Percentiles rank a stretch among this genome's conserved stretches.
These are phyloP conservation scores for Diutina pseudorugosa DNA, from an alignment of 1,139 yeast genomes.

Conservation along the genomic window DNA sequence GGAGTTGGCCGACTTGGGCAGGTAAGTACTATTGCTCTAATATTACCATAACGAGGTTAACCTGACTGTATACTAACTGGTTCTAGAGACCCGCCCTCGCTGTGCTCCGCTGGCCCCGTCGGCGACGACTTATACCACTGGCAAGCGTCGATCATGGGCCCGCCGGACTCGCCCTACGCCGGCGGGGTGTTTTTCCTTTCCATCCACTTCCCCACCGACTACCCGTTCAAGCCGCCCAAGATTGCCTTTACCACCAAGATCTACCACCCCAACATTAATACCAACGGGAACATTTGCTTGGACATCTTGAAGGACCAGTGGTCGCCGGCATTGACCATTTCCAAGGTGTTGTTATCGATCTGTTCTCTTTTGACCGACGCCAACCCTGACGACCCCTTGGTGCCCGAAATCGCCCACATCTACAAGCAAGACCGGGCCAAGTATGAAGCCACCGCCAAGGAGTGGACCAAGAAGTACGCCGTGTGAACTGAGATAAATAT, in stretches of 20 bases:
- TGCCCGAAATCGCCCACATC: constrained; percentile 94
- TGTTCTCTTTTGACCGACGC: constrained; percentile 93
- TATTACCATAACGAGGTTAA: not conserved
- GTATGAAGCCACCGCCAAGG: constrained; percentile 95
- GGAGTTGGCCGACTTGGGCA: constrained; percentile 88
- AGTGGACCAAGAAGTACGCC: constrained; percentile 98
- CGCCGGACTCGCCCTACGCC: constrained; percentile 86
- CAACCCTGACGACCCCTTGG: constrained; percentile 97
- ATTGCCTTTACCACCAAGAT: constrained; percentile 83
- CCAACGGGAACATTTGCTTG: constrained; percentile 78
- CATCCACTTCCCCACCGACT: constrained; percentile 89
- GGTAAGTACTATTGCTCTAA: constrained; percentile 40
- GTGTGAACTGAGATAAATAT: constrained; percentile 30
- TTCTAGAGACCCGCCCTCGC: constrained; percentile 91
- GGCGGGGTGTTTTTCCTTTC: constrained; percentile 89
- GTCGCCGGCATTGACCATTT: constrained; percentile 86
- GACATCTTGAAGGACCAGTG: constrained; percentile 82
- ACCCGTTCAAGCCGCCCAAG: constrained; percentile 91
- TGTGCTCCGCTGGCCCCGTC: constrained; percentile 98
- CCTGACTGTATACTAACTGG: constrained; percentile 17
- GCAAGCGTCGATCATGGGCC: constrained; percentile 97
- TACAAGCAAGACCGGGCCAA: constrained; percentile 91
- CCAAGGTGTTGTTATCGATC: constrained; percentile 79
- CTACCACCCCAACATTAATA: constrained; percentile 85
- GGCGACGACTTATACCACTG: constrained; percentile 94